Evolutionary conservation across 805 yeast genomes (phyloP).

Genomic region (Diddensiella santjacobensis): DNA sequence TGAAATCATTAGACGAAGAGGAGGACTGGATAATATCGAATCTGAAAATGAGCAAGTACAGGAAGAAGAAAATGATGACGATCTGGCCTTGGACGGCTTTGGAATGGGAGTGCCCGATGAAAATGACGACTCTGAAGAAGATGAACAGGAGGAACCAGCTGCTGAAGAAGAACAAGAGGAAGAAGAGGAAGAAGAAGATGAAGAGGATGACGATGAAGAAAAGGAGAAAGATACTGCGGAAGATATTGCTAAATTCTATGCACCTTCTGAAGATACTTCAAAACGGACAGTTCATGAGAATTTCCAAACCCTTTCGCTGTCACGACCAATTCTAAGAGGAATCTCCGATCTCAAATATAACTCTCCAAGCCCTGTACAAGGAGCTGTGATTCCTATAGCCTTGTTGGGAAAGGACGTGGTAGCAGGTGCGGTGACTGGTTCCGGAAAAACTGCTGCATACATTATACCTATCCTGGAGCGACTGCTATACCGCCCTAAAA

Average conservation of each 20-base stretch:
- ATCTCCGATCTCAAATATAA: slow-evolving; percentile 74
- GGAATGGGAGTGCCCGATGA: slow-evolving; percentile 31
- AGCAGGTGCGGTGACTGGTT: slow-evolving; percentile 99
- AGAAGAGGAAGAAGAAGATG: slow-evolving; percentile 33
- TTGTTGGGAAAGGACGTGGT: slow-evolving; percentile 92
- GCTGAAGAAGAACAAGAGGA: slow-evolving; percentile 31
- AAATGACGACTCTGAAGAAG: slow-evolving; percentile 33
- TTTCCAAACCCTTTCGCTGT: slow-evolving; percentile 73
- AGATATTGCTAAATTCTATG: slow-evolving; percentile 77
- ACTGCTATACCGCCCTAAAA: slow-evolving; percentile 80
- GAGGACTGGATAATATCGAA: slow-evolving; percentile 58
- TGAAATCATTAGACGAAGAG: slow-evolving; percentile 79
- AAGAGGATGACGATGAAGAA: slow-evolving; percentile 28
- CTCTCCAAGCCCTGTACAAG: slow-evolving; percentile 92
- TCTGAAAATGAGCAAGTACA: slow-evolving; percentile 36
- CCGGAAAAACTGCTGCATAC: slow-evolving; percentile 98
- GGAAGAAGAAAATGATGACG: slow-evolving; percentile 38
- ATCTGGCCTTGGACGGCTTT: slow-evolving; percentile 42
- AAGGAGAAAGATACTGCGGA: slow-evolving; percentile 67
- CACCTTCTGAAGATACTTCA: slow-evolving; percentile 50
- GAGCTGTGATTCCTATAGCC: slow-evolving; percentile 90
- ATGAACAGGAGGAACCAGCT: slow-evolving; percentile 25
- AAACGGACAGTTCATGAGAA: slow-evolving; percentile 52
- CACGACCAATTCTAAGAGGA: slow-evolving; percentile 88
- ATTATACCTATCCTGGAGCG: slow-evolving; percentile 95